Percentiles rank a stretch among this genome's conserved stretches.
These are phyloP conservation scores for Saccharomyces uvarum DNA, from an alignment of 1,139 yeast genomes.

Conservation along the genomic window DNA sequence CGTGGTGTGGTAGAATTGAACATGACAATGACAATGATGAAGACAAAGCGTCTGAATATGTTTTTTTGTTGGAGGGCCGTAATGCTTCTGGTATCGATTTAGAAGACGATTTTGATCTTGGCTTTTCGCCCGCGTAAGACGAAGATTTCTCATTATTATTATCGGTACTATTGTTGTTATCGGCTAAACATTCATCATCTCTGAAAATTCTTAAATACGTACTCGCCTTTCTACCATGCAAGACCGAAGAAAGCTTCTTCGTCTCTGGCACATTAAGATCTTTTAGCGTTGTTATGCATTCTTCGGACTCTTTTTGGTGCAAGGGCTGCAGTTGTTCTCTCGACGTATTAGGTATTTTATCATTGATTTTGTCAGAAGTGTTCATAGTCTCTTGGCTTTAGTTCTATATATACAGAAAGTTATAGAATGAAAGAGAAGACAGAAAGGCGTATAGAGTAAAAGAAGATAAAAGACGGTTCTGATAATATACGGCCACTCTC, in stretches of 20 bases:
- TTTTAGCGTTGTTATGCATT: constrained; percentile 9
- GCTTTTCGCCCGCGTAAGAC: constrained; percentile 1
- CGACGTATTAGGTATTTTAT: not conserved
- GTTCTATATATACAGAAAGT: not conserved
- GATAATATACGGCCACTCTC: not conserved
- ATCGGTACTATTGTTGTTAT: constrained; percentile 2
- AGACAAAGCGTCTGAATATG: not conserved
- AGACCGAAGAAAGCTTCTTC: constrained; percentile 14
- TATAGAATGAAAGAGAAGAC: not conserved
- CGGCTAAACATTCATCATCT: constrained; percentile 19
- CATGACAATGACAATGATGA: not conserved
- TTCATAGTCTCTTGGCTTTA: not conserved
- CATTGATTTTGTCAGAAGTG: not conserved
- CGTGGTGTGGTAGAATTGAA: not conserved
- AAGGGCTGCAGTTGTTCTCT: not conserved
- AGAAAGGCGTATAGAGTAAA: not conserved
- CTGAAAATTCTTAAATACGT: constrained; percentile 30
- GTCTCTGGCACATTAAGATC: constrained; percentile 23
- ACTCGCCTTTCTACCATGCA: constrained; percentile 32
- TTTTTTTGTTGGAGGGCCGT: not conserved
- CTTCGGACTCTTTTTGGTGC: not conserved
- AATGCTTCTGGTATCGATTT: not conserved
- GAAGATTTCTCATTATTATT: not conserved
- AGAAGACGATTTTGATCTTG: not conserved
- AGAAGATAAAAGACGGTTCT: not conserved